Percentiles rank a stretch among this genome's conserved stretches.
Evolutionary conservation across 176 grass and related monocot species (phyloP).

Genomic region (Oryza brachyantha): DNA sequence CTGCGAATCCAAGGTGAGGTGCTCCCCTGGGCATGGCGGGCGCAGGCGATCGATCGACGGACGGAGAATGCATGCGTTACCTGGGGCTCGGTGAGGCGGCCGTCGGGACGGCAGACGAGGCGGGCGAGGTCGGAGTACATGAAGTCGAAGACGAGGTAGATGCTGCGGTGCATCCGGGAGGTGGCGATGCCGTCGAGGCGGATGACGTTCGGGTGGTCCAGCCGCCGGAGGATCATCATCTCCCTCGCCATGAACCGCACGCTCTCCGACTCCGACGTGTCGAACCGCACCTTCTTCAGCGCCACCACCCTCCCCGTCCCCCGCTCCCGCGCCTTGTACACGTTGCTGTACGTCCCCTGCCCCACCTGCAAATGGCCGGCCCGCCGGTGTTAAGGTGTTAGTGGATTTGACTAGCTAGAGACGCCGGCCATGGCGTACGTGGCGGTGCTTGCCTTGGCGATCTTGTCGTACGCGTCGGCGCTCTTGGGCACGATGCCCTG

Average conservation of each 20-base stretch:
- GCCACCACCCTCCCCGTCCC: constrained; percentile 55
- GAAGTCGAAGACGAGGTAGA: constrained; percentile 79
- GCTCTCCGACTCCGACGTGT: constrained; percentile 68
- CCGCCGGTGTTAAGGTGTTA: no score
- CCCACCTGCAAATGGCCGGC: constrained; percentile 47
- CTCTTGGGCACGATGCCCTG: constrained; percentile 52
- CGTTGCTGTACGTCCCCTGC: constrained; percentile 73
- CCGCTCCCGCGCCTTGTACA: constrained; percentile 69
- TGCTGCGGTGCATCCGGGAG: constrained; percentile 74
- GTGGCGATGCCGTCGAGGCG: constrained; percentile 65
- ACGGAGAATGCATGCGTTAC: no score
- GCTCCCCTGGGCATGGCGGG: no score
- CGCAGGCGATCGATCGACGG: no score
- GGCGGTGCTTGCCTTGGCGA: constrained; percentile 39
- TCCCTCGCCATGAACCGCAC: constrained; percentile 57
- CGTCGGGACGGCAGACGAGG: constrained; percentile 21
- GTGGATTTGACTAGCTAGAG: no score
- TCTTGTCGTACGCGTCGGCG: constrained; percentile 68
- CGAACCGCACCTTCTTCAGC: constrained; percentile 67
- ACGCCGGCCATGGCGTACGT: neutral
- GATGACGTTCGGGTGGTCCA: constrained; percentile 71
- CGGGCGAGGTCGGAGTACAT: constrained; percentile 62
- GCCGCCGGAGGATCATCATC: constrained; percentile 48
- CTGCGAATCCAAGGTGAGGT: neutral
- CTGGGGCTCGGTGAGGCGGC: constrained; percentile 54